Percentiles rank a stretch among this genome's conserved stretches.
Evolutionary conservation across 2,329 filamentous ascomycete species (phyloP).

Genomic region (Cladosporium sp.): DNA sequence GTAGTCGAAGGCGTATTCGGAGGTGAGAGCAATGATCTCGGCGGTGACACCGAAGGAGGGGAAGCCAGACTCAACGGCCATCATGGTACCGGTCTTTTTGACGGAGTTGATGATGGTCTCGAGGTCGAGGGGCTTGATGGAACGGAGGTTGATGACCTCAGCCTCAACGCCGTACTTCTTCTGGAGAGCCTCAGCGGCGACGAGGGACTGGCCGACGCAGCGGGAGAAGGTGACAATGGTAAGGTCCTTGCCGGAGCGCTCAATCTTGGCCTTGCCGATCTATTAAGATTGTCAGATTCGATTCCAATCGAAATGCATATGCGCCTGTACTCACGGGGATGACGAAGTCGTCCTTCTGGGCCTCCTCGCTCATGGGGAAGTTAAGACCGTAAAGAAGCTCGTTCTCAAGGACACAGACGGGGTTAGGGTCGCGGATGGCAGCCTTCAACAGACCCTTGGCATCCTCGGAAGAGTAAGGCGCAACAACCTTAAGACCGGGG

Average conservation of each 20-base stretch:
- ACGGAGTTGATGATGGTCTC: constrained; percentile 94
- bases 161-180: constrained; percentile 93
- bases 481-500: constrained; percentile 93
- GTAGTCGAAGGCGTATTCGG: constrained; percentile 99
- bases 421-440: constrained; percentile 97
- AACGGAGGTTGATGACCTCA: constrained; percentile 97
- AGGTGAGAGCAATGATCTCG: constrained; percentile 89
- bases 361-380: constrained; percentile 97
- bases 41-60: constrained; percentile 89
- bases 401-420: constrained; percentile 69
- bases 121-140: constrained; percentile 93
- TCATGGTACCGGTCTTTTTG: constrained; percentile 94
- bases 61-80: constrained; percentile 94
- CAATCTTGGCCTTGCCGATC: constrained; percentile 99
- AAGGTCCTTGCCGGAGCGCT: constrained; percentile 91
- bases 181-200: constrained; percentile 88
- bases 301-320: not conserved
- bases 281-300: constrained; percentile 28
- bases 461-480: constrained; percentile 95
- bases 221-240: constrained; percentile 94
- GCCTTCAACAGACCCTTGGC: constrained; percentile 98
- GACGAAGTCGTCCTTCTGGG: constrained; percentile 95
- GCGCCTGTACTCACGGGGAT: constrained; percentile 59
- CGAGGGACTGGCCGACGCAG: constrained; percentile 87
- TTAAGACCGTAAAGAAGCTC: constrained; percentile 81